Base-by-base conservation (phyloP, 371 early-diverging fungal species). In the Choanephora cucurbitarum region DNA sequence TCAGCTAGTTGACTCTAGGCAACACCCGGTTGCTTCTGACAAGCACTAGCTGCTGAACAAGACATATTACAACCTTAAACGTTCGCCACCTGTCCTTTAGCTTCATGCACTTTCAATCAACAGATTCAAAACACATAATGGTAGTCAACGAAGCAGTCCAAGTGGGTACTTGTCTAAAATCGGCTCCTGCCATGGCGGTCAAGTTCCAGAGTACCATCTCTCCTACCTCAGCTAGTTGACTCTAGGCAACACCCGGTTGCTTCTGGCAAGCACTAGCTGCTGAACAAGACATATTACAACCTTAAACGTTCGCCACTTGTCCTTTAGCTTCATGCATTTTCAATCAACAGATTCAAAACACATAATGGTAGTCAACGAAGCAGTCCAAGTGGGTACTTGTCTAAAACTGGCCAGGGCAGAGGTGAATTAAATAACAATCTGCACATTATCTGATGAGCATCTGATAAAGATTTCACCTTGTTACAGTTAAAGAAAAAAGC, bases 1-100 rank as follows among this genome's bases (percentile, higher is more conserved):
- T 45, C 46, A 45, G 15, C 46, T 45, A 45, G 46, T 45, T 45
- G 23, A 45, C 46, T 45, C 46, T 45, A 45, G 46, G 46, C 46
- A 45, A 28, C 46, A 45, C 23, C 17, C 23, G 46, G 46, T 45
- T 45, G 46, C 46, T 45, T 45, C 46, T 45, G 46, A 24, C 46
- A 45, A 45, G 23, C 28, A 45, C 46, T 45, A 45, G 46, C 13
- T 23, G 46, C 46, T 45, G 46, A 45, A 45, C 46, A 45, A 45
- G 46, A 45, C 23, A 45, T 45, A 45, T 45, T 23, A n/a, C 46
- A 45, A 45, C 24, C 46, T 24, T 45, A 45, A 28, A 45, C 46
- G 46, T 45, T 45, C 8, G 46, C 23, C 28, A 45, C 46, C 46
- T 45, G 46, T 45, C 24, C 46, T 45, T 45, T 45, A 45, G 46